Conservation (phyloP, 257 asterid genomes). For the Przewalskia tangutica region DNA sequence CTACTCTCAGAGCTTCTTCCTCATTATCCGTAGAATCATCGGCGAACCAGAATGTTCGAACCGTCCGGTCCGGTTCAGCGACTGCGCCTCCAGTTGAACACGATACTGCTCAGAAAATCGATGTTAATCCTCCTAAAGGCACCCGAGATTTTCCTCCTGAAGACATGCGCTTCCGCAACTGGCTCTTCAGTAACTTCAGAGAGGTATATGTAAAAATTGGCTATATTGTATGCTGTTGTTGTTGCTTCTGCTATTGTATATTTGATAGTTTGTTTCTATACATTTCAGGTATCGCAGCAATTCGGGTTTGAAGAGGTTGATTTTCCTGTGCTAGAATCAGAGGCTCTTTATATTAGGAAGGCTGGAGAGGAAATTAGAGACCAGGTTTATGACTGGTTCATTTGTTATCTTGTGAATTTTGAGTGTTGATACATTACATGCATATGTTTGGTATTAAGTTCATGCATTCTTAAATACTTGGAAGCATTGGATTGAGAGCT, state of each 20-base stretch:
- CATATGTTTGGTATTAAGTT: background rate
- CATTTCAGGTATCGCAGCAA: constrained; percentile 53
- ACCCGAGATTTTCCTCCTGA: constrained; percentile 96
- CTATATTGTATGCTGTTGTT: background rate
- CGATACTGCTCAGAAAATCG: constrained; percentile 48
- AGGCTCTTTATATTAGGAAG: constrained; percentile 81
- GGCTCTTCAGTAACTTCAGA: constrained; percentile 82
- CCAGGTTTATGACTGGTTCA: constrained; percentile 43
- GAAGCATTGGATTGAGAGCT: background rate
- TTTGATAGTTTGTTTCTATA: background rate
- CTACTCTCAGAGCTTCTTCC: constrained; percentile 7
- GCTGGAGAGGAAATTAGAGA: constrained; percentile 98
- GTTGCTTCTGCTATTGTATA: background rate
- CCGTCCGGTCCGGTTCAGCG: constrained; percentile 53
- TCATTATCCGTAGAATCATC: constrained; percentile 15
- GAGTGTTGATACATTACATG: background rate
- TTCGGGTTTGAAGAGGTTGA: constrained; percentile 94
- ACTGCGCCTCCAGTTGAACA: constrained; percentile 45
- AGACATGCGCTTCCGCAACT: constrained; percentile 91
- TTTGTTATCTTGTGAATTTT: background rate
- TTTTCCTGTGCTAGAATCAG: constrained; percentile 91
- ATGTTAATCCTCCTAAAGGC: constrained; percentile 94
- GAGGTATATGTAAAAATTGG: constrained; percentile 31
- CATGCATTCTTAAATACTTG: background rate
- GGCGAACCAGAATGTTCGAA: constrained; percentile 34